A percentile compares a stretch with the other conserved stretches of the same genome.
phyloP scores from a whole-genome alignment of 768 basidiomycete species.

The Russula sp. region DNA sequence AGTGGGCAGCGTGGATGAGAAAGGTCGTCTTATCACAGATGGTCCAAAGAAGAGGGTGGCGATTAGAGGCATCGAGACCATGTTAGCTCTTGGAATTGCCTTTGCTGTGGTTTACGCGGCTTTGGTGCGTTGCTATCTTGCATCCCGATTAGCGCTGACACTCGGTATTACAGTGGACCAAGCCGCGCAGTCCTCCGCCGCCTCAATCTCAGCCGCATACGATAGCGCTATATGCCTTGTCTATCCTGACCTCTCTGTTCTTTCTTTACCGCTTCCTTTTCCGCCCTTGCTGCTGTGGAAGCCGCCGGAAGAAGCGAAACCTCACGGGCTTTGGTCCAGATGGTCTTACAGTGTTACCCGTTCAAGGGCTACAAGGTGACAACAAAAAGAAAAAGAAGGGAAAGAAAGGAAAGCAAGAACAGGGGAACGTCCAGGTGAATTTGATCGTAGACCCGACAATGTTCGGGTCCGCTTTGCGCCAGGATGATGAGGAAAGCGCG shows the following conservation, averaged over 20 bases:
- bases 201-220: conserved; percentile 50
- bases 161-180: conserved; percentile 40
- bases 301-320: conserved; percentile 28
- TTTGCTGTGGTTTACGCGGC: conserved; percentile 57
- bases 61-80: conserved; percentile 40
- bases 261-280: conserved; percentile 50
- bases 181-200: conserved; percentile 43
- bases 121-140: conserved; percentile 34
- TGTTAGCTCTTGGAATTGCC: conserved; percentile 45
- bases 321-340: conserved; percentile 22
- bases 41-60: conserved; percentile 54
- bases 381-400: conserved; percentile 38
- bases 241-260: conserved; percentile 43
- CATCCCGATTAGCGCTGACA: background rate
- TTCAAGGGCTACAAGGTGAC: conserved; percentile 42
- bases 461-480: conserved; percentile 34
- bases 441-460: conserved; percentile 62
- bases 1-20: conserved; percentile 51
- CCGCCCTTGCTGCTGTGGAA: conserved; percentile 48
- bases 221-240: conserved; percentile 50
- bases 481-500: conserved; percentile 31
- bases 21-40: conserved; percentile 52
- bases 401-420: conserved; percentile 28
- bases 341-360: conserved; percentile 58
- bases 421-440: conserved; percentile 59